Evolutionary conservation across 2,329 filamentous ascomycete genomes (phyloP).

Genomic region (Aspergillus persii): DNA sequence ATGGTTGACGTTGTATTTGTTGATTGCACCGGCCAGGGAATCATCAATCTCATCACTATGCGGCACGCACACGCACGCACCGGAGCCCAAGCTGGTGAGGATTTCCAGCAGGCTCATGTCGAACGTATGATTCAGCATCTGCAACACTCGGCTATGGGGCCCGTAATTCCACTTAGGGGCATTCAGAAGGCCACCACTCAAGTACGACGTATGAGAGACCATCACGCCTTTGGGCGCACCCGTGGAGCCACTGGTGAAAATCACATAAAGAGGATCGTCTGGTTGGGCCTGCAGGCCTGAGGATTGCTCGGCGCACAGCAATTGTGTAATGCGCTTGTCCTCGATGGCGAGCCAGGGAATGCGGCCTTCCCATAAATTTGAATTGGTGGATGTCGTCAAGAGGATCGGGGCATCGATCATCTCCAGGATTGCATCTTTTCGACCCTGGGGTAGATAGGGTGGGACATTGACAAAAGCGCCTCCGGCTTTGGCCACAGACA

Average conservation of each 20-base stretch:
- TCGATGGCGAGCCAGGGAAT: not conserved
- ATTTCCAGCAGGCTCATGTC: constrained; percentile 35
- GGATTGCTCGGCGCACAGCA: too few species aligned
- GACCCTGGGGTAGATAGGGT: constrained; percentile 3
- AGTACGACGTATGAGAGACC: constrained; percentile 4
- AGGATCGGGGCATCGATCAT: not conserved
- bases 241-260: constrained; percentile 12
- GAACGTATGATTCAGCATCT: constrained; percentile 40
- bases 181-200: not conserved
- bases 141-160: constrained; percentile 10
- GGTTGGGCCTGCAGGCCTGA: not conserved
- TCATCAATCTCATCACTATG: constrained; percentile 31
- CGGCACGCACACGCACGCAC: constrained; percentile 42
- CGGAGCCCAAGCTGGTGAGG: constrained; percentile 28
- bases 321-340: too few species aligned
- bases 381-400: not conserved
- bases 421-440: not conserved
- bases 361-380: not conserved
- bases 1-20: not conserved
- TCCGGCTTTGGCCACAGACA: constrained; percentile 17
- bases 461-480: constrained; percentile 7
- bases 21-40: not conserved
- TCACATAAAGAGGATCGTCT: constrained; percentile 1
- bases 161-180: not conserved
- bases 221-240: constrained; percentile 13